Conservation (phyloP, 192 early-diverging fungal genomes). For the Backusella sp. region DNA sequence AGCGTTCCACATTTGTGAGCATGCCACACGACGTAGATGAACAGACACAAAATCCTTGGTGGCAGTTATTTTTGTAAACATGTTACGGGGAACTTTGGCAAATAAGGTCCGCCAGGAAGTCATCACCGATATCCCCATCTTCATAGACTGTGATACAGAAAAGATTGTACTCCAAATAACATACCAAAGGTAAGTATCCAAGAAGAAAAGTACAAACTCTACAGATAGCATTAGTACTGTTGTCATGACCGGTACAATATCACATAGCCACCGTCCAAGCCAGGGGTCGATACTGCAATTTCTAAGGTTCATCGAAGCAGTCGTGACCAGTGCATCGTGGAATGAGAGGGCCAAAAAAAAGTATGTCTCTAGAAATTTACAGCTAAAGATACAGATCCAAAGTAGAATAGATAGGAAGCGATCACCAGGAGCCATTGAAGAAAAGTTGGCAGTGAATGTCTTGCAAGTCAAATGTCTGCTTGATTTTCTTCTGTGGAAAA, state of each 20-base stretch:
- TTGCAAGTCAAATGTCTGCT: slow-evolving; percentile 27
- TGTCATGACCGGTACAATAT: slow-evolving; percentile 51
- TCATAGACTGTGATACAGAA: slow-evolving; percentile 62
- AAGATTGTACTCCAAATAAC: slow-evolving; percentile 71
- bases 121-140: slow-evolving; percentile 67
- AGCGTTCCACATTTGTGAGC: slow-evolving; percentile 74
- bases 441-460: slow-evolving; percentile 66
- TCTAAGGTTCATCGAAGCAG: slow-evolving; percentile 30
- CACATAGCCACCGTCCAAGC: slow-evolving; percentile 49
- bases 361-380: slow-evolving; percentile 71
- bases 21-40: slow-evolving; percentile 62
- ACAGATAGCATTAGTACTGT: slow-evolving; percentile 59
- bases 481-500: slow-evolving; percentile 39
- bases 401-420: slow-evolving; percentile 55
- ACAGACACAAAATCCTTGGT: slow-evolving; percentile 58
- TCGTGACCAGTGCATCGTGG: slow-evolving; percentile 49
- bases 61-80: slow-evolving; percentile 63
- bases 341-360: slow-evolving; percentile 68
- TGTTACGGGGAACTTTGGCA: slow-evolving; percentile 60
- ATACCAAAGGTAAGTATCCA: slow-evolving; percentile 77
- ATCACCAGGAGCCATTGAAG: slow-evolving; percentile 51
- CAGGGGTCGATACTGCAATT: slow-evolving; percentile 47
- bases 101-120: slow-evolving; percentile 70
- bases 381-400: slow-evolving; percentile 63
- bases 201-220: slow-evolving; percentile 64